Conservation (phyloP, 306 rosid species). For the Fragaria nilgerrensis region DNA sequence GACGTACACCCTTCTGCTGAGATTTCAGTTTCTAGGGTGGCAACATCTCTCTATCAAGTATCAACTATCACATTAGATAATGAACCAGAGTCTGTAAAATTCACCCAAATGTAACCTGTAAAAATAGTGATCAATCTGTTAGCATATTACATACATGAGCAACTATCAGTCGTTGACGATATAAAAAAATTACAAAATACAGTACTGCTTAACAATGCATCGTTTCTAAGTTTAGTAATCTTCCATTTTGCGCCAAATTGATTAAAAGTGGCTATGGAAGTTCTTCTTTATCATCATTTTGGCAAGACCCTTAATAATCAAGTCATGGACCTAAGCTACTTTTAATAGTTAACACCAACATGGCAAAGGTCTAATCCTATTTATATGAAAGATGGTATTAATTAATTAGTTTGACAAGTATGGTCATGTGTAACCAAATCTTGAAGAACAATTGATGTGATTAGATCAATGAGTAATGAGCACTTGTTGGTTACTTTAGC, state of each 20-base stretch:
- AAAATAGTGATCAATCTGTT: neutral
- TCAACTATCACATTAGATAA: neutral
- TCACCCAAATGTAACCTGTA: neutral
- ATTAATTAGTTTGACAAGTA: neutral
- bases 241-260: neutral
- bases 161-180: no score
- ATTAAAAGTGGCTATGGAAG: neutral
- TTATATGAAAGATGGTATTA: neutral
- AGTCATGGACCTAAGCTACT: neutral
- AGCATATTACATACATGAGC: neutral
- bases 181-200: no score
- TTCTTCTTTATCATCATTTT: neutral
- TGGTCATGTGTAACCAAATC: neutral
- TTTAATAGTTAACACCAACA: neutral
- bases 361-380: neutral
- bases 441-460: neutral
- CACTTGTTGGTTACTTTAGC: no score
- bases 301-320: neutral
- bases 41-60: slow-evolving; percentile 6
- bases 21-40: neutral
- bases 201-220: neutral
- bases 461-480: neutral
- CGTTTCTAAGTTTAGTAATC: neutral
- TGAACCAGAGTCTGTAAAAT: no score
- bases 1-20: neutral